Evolutionary conservation across 2,329 filamentous ascomycete genomes (phyloP).

Genomic region (Curvularia spicifera): DNA sequence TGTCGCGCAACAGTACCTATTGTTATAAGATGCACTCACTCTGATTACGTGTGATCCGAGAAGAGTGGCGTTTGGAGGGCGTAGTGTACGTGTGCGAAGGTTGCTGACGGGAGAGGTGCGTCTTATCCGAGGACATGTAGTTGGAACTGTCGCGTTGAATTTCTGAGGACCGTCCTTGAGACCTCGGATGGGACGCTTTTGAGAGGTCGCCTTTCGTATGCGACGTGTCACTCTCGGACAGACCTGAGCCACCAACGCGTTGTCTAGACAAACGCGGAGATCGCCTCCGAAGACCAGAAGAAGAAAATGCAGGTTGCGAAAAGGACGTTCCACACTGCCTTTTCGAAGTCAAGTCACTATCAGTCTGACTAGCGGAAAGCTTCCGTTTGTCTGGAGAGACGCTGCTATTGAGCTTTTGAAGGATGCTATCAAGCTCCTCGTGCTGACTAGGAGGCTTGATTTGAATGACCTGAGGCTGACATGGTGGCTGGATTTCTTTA

Average conservation of each 20-base stretch:
- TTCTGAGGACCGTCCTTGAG: constrained; percentile 1
- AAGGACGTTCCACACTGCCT: constrained; percentile 5
- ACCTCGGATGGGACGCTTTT: neutral
- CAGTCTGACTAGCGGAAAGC: constrained; percentile 1
- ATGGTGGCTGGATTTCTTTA: neutral
- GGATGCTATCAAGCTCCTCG: neutral
- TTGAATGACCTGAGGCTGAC: neutral
- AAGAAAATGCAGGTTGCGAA: neutral
- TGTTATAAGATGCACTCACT: neutral
- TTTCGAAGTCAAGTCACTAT: constrained; percentile 14
- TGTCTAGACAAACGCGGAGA: neutral
- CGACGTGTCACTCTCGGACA: neutral
- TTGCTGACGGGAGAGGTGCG: constrained; percentile 5
- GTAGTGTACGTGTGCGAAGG: neutral
- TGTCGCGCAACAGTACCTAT: neutral
- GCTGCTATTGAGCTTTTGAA: neutral
- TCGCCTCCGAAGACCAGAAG: neutral
- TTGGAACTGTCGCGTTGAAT: neutral
- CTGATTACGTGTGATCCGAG: constrained; percentile 16
- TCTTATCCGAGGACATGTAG: neutral
- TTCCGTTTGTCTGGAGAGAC: constrained; percentile 21
- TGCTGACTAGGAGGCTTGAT: neutral
- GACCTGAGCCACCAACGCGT: neutral
- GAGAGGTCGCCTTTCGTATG: constrained; percentile 1
- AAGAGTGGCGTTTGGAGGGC: constrained; percentile 1